These are phyloP conservation scores for Hypoxylon sp. DNA, from an alignment of 2,329 filamentous ascomycete species.

Conservation along the genomic window DNA sequence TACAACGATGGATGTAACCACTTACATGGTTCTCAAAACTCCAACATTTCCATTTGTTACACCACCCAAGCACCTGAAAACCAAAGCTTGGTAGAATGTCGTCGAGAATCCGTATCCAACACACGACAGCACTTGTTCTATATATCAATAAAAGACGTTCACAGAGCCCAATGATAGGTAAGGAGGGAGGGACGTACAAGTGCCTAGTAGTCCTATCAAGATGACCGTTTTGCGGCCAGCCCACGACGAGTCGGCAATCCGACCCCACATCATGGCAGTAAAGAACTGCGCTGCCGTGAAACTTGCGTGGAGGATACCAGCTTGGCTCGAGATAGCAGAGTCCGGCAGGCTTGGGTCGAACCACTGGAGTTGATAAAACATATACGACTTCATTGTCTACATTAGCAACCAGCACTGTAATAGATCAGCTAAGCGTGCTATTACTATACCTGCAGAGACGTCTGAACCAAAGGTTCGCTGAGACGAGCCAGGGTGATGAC, in stretches of 20 bases:
- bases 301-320: slow-evolving; percentile 78
- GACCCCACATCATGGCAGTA: slow-evolving; percentile 84
- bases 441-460: slow-evolving; percentile 64
- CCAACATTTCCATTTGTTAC: slow-evolving; percentile 77
- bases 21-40: slow-evolving; percentile 75
- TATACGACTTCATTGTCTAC: slow-evolving; percentile 70
- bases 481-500: slow-evolving; percentile 81
- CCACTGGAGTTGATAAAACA: slow-evolving; percentile 88
- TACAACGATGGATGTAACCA: not conserved
- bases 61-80: slow-evolving; percentile 72
- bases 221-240: slow-evolving; percentile 81
- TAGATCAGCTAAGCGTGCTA: not conserved
- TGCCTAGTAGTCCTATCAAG: slow-evolving; percentile 78
- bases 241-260: slow-evolving; percentile 68
- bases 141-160: slow-evolving; percentile 16
- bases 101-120: slow-evolving; percentile 76
- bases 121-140: slow-evolving; percentile 58
- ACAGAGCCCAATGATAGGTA: not conserved
- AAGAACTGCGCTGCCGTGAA: slow-evolving; percentile 86
- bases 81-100: slow-evolving; percentile 67
- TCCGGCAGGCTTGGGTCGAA: slow-evolving; percentile 66
- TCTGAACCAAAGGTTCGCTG: slow-evolving; percentile 84
- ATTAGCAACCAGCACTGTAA: slow-evolving; percentile 5
- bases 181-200: slow-evolving; percentile 41
- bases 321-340: slow-evolving; percentile 77